A percentile compares a stretch with the other conserved stretches of the same genome.
Conservation (phyloP, 176 grass and related monocot genomes). For the Zoysia japonica region DNA sequence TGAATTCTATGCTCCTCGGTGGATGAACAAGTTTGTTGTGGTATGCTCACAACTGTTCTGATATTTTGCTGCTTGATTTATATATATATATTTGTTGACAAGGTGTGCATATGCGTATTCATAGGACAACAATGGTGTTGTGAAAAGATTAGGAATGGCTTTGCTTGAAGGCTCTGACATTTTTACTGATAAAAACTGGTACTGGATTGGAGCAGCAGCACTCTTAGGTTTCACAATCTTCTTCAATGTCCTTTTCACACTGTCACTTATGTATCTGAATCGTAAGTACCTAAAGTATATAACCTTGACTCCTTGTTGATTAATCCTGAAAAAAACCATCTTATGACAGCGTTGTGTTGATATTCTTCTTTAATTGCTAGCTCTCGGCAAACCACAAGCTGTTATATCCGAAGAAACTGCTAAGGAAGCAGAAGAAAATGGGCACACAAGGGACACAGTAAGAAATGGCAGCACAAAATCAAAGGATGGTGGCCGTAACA, state of each 20-base stretch:
- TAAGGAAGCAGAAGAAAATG: slow-evolving; percentile 62
- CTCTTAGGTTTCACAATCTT: slow-evolving; percentile 91
- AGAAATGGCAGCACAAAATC: slow-evolving; percentile 53
- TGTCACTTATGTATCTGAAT: slow-evolving; percentile 82
- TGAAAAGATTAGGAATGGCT: slow-evolving; percentile 55
- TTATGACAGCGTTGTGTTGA: slow-evolving; percentile 2
- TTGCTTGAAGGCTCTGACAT: slow-evolving; percentile 71
- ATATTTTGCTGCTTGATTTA: slow-evolving; percentile 10
- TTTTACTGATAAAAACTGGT: slow-evolving; percentile 82
- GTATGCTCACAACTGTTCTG: slow-evolving; percentile 35
- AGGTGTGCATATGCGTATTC: slow-evolving; percentile 11
- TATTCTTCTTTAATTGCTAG: slow-evolving; percentile 44
- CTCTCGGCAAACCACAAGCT: slow-evolving; percentile 91
- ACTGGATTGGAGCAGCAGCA: slow-evolving; percentile 86
- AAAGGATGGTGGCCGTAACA: slow-evolving; percentile 50
- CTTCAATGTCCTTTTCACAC: slow-evolving; percentile 94
- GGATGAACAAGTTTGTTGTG: slow-evolving; percentile 67
- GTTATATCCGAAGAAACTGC: slow-evolving; percentile 97
- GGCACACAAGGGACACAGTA: slow-evolving; percentile 30
- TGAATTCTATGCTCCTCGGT: slow-evolving; percentile 92
- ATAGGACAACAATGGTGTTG: slow-evolving; percentile 56
- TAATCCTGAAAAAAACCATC: slow-evolving; percentile 6
- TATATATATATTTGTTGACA: slow-evolving; percentile 27
- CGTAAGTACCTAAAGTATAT: slow-evolving; percentile 57
- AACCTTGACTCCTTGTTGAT: slow-evolving; percentile 1